phyloP scores from a whole-genome alignment of 2,329 filamentous ascomycete species.

The Pseudogymnoascus sp. region DNA sequence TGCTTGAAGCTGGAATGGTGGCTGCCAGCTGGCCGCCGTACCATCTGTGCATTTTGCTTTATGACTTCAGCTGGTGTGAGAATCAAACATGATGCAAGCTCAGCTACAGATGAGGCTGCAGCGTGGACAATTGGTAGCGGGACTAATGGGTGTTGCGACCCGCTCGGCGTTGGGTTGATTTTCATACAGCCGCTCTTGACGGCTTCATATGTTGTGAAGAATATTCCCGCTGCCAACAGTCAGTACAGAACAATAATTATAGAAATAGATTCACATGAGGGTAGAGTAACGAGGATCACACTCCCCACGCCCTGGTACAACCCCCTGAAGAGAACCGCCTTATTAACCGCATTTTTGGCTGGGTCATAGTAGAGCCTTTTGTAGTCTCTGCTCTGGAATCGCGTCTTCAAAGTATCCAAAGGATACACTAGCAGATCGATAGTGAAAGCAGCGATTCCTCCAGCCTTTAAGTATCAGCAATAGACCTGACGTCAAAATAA shows the following conservation, averaged over 20 bases:
- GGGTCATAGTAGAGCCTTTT: slow-evolving; percentile 57
- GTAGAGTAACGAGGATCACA: slow-evolving; percentile 78
- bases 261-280: slow-evolving; percentile 54
- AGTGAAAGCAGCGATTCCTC: slow-evolving; percentile 76
- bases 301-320: slow-evolving; percentile 84
- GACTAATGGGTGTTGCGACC: slow-evolving; percentile 57
- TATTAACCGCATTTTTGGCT: slow-evolving; percentile 46
- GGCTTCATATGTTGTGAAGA: slow-evolving; percentile 85
- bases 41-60: slow-evolving; percentile 90
- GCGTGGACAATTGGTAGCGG: slow-evolving; percentile 67
- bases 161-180: slow-evolving; percentile 36
- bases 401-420: slow-evolving; percentile 83
- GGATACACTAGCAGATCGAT: slow-evolving; percentile 86
- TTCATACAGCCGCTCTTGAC: slow-evolving; percentile 58
- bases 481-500: slow-evolving; percentile 8
- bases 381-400: slow-evolving; percentile 74
- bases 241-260: slow-evolving; percentile 13
- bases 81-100: slow-evolving; percentile 79
- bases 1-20: slow-evolving; percentile 41
- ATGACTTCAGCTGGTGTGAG: slow-evolving; percentile 85
- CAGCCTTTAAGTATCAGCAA: slow-evolving; percentile 50
- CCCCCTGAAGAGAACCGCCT: slow-evolving; percentile 57
- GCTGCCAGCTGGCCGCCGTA: slow-evolving; percentile 36
- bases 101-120: slow-evolving; percentile 66
- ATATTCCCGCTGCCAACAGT: slow-evolving; percentile 59